Conservation (phyloP, 495 filamentous ascomycete genomes). For the Lasiosphaeria miniovina region DNA sequence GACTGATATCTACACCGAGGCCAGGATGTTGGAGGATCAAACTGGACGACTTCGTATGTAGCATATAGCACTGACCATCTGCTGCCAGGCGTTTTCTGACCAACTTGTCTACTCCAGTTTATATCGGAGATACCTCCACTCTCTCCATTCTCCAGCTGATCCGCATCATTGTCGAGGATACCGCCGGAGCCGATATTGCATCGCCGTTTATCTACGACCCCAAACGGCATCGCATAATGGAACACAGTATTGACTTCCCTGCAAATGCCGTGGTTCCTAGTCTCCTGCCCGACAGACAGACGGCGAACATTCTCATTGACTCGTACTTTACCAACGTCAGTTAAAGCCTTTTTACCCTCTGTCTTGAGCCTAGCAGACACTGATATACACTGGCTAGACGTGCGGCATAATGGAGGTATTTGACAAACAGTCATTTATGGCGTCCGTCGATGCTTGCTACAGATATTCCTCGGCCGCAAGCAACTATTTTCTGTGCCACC, state of each 20-base stretch:
- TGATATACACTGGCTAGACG: conserved; percentile 41
- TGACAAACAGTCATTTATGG: conserved; percentile 47
- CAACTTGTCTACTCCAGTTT: conserved; percentile 42
- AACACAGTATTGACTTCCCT: conserved; percentile 53
- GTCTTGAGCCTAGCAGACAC: conserved; percentile 12
- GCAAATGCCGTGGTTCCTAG: conserved; percentile 41
- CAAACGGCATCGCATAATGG: conserved; percentile 64
- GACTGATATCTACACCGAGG: conserved; percentile 52
- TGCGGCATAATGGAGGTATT: conserved; percentile 58
- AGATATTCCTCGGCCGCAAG: conserved; percentile 48
- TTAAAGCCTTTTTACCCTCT: conserved; percentile 1
- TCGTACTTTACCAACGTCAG: conserved; percentile 61
- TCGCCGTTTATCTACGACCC: conserved; percentile 69
- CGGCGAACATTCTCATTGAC: conserved; percentile 52
- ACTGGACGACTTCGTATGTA: conserved; percentile 55
- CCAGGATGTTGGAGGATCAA: conserved; percentile 58
- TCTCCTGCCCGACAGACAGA: conserved; percentile 53
- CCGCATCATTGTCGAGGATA: conserved; percentile 67
- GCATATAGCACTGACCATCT: background rate
- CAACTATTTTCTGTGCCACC: conserved; percentile 49
- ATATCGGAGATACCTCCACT: conserved; percentile 71
- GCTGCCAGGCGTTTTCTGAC: conserved; percentile 5
- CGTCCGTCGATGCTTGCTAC: conserved; percentile 50
- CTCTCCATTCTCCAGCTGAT: conserved; percentile 70
- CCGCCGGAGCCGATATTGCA: conserved; percentile 49